These are phyloP conservation scores for Torrubiella hemipterigena DNA, from an alignment of 2,329 filamentous ascomycete species.

Conservation along the genomic window DNA sequence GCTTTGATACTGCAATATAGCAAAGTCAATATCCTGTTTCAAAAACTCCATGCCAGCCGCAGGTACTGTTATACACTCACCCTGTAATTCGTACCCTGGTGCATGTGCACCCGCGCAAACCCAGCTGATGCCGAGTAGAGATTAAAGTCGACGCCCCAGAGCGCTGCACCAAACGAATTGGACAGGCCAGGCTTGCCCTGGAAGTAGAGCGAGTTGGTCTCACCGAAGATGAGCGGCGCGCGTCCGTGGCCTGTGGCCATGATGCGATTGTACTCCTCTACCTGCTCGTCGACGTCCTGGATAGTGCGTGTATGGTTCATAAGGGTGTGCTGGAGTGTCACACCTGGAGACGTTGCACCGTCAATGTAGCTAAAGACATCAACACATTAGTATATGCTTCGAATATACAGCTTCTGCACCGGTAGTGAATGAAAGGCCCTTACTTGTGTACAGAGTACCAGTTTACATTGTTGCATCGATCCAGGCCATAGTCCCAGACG, in stretches of 20 bases:
- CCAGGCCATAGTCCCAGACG: conserved; percentile 39
- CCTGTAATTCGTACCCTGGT: conserved; percentile 51
- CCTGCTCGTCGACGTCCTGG: conserved; percentile 32
- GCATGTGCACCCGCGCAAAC: conserved; percentile 49
- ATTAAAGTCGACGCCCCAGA: conserved; percentile 53
- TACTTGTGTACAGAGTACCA: conserved; percentile 44
- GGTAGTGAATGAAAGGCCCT: too few species aligned
- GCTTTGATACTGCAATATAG: conserved; percentile 30
- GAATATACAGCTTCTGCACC: too few species aligned
- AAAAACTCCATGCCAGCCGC: too few species aligned
- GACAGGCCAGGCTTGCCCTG: conserved; percentile 49
- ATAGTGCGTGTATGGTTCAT: conserved; percentile 49
- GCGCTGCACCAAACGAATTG: conserved; percentile 52
- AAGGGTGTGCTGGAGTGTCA: conserved; percentile 47
- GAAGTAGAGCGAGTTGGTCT: conserved; percentile 51
- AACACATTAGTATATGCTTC: conserved; percentile 8
- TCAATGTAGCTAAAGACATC: conserved; percentile 43
- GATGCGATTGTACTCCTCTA: conserved; percentile 32
- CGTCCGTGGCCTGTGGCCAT: conserved; percentile 3
- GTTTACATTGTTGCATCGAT: conserved; percentile 33
- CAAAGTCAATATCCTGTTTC: too few species aligned
- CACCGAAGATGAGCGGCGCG: conserved; percentile 26
- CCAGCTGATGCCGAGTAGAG: conserved; percentile 42
- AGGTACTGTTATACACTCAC: conserved; percentile 9
- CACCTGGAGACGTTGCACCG: conserved; percentile 41